Percentiles rank a stretch among this genome's conserved stretches.
Evolutionary conservation across 2,329 filamentous ascomycete genomes (phyloP).

Genomic region (Phaeosphaeriaceae sp.): DNA sequence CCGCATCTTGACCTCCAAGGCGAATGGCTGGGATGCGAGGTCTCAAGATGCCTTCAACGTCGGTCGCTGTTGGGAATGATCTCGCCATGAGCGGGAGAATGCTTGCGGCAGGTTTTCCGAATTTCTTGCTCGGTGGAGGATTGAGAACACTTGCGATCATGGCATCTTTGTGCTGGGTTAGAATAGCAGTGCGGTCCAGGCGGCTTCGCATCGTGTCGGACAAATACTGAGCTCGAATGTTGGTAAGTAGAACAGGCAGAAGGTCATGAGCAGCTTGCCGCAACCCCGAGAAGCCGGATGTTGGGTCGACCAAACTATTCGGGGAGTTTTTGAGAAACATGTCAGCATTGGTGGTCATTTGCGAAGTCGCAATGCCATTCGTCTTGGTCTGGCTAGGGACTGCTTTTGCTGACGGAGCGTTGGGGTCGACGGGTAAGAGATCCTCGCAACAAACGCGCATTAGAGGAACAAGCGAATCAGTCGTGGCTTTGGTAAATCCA

Average conservation of each 20-base stretch:
- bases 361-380: constrained; percentile 43
- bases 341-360: constrained; percentile 70
- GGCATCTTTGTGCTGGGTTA: constrained; percentile 72
- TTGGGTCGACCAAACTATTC: constrained; percentile 35
- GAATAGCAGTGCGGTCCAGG: constrained; percentile 81
- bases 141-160: constrained; percentile 86
- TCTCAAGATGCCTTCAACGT: constrained; percentile 74
- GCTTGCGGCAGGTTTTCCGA: constrained; percentile 69
- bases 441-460: constrained; percentile 78
- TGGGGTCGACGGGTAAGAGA: constrained; percentile 62
- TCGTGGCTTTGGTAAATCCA: constrained; percentile 70
- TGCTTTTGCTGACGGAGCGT: constrained; percentile 48
- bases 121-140: constrained; percentile 71
- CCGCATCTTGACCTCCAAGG: constrained; percentile 26
- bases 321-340: constrained; percentile 68
- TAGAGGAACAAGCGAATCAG: constrained; percentile 69
- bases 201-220: constrained; percentile 76
- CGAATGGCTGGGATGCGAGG: constrained; percentile 57
- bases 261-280: constrained; percentile 66
- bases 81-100: constrained; percentile 81
- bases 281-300: constrained; percentile 56
- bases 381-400: constrained; percentile 50
- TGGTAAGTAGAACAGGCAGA: constrained; percentile 68
- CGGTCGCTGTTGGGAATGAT: constrained; percentile 67
- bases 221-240: constrained; percentile 71